Conservation (phyloP, 2,329 filamentous ascomycete genomes). For the Fusarium pseudoanthophilum region DNA sequence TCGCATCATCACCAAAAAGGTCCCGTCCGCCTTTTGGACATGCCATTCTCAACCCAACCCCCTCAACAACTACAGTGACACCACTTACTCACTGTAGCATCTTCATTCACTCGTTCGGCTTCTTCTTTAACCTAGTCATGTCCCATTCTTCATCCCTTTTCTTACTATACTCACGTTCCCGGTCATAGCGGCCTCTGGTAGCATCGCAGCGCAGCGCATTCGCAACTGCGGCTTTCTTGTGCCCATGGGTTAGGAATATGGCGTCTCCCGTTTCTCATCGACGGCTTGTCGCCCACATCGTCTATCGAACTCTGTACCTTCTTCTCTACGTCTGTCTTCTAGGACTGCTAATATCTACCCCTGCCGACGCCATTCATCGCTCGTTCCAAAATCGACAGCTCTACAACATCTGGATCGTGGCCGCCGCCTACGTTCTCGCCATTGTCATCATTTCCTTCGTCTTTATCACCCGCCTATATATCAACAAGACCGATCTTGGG, state of each 20-base stretch:
- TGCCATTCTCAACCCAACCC: conserved; percentile 38
- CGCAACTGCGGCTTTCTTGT: conserved; percentile 11
- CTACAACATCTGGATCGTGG: conserved; percentile 86
- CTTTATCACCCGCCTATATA: conserved; percentile 86
- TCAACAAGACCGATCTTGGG: conserved; percentile 80
- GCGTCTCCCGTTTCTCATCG: conserved; percentile 53
- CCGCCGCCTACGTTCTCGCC: conserved; percentile 79
- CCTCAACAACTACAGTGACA: conserved; percentile 31
- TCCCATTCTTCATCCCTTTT: conserved; percentile 22
- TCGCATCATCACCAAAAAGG: conserved; percentile 20
- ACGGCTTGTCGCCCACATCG: conserved; percentile 76
- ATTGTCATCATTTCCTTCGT: conserved; percentile 77
- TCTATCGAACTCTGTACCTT: conserved; percentile 83
- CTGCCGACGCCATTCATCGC: conserved; percentile 83
- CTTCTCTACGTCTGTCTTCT: conserved; percentile 79
- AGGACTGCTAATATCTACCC: conserved; percentile 80
- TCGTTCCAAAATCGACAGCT: conserved; percentile 72
- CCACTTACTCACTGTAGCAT: conserved; percentile 15
- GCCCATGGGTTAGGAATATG: conserved; percentile 33
- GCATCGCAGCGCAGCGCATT: background rate
- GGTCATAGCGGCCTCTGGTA: conserved; percentile 15
- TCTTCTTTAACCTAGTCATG: conserved; percentile 45
- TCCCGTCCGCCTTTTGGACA: conserved; percentile 31
- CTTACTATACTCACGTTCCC: conserved; percentile 24
- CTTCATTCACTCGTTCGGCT: conserved; percentile 32